These are phyloP conservation scores for Talaromyces pinophilus DNA, from an alignment of 2,329 filamentous ascomycete species.

Conservation along the genomic window DNA sequence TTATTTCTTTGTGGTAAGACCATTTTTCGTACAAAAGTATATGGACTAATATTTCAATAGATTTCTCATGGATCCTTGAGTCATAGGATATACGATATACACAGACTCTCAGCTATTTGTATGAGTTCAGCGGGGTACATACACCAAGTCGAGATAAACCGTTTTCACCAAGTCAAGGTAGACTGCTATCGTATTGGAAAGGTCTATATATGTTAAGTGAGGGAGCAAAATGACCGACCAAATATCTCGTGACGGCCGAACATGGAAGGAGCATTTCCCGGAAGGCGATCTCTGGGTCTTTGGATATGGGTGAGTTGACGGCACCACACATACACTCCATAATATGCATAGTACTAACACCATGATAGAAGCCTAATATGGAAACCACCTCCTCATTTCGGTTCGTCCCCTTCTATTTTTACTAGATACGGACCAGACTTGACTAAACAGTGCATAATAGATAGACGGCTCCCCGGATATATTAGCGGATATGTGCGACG, in stretches of 20 bases:
- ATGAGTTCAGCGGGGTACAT: not conserved
- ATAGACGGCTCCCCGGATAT: constrained; percentile 82
- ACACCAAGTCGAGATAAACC: no score
- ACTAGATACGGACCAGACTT: no score
- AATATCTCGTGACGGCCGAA: constrained; percentile 25
- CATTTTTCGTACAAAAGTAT: not conserved
- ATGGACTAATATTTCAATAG: not conserved
- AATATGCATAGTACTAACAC: not conserved
- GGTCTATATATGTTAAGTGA: not conserved
- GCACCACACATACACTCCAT: not conserved
- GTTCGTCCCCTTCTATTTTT: constrained; percentile 54
- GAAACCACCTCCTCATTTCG: constrained; percentile 95
- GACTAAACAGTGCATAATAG: constrained; percentile 48
- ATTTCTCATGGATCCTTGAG: not conserved
- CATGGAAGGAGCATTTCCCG: constrained; percentile 49
- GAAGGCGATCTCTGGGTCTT: constrained; percentile 87
- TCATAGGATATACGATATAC: not conserved
- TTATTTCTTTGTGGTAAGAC: not conserved
- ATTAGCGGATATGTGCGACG: constrained; percentile 90
- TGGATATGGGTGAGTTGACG: constrained; percentile 76
- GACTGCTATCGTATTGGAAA: no score
- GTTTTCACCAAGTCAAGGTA: no score
- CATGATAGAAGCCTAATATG: constrained; percentile 80
- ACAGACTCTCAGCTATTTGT: not conserved
- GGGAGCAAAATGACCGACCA: constrained; percentile 7